Evolutionary conservation across 148 eudicot species (phyloP).

Genomic region (Bassia scoparia): DNA sequence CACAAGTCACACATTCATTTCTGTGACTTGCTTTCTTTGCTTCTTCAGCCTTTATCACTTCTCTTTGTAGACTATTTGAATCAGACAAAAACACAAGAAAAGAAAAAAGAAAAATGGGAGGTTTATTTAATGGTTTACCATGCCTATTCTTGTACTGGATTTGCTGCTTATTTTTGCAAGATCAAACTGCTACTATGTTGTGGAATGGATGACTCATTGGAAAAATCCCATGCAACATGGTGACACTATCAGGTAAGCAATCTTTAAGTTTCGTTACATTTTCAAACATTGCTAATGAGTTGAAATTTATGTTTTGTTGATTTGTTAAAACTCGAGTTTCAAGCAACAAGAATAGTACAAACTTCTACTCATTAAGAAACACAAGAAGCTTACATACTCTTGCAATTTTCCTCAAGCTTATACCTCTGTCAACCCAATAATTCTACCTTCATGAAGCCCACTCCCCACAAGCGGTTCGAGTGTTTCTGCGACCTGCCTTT

Average conservation of each 20-base stretch:
- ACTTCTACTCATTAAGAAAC: constrained; percentile 75
- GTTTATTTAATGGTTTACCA: neutral
- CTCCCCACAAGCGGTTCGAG: neutral
- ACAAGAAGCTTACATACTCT: constrained; percentile 46
- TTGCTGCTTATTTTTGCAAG: constrained; percentile 12
- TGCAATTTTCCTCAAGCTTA: constrained; percentile 87
- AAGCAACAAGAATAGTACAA: constrained; percentile 71
- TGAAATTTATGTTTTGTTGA: neutral
- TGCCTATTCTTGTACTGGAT: constrained; percentile 19
- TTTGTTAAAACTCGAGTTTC: constrained; percentile 44
- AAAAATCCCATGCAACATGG: constrained; percentile 57
- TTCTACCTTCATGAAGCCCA: constrained; percentile 41
- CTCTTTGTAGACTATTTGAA: neutral
- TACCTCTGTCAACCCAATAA: constrained; percentile 48
- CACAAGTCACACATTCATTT: neutral
- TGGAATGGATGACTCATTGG: constrained; percentile 78
- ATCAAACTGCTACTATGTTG: constrained; percentile 46
- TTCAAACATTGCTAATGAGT: too few species aligned
- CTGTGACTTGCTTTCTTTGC: constrained; percentile 1
- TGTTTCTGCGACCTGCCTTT: too few species aligned
- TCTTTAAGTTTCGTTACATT: too few species aligned
- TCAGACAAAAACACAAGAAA: too few species aligned
- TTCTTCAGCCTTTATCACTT: neutral
- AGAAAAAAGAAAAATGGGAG: neutral
- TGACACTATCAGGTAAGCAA: constrained; percentile 62